Percentiles rank a stretch among this genome's conserved stretches.
Evolutionary conservation across 179 eudicot genomes (phyloP).

Genomic region (Monotropa hypopitys): DNA sequence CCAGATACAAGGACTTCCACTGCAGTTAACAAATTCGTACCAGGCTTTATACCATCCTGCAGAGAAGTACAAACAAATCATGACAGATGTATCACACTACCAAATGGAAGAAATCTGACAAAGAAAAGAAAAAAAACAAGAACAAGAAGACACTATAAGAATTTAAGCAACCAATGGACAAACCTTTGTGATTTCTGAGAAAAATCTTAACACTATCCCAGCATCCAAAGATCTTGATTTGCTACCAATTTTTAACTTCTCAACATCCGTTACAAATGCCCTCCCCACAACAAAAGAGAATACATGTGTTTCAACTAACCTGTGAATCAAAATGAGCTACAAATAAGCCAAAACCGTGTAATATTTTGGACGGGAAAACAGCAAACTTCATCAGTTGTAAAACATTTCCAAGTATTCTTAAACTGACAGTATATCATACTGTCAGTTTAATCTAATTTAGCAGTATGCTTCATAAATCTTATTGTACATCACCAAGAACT

Average conservation of each 20-base stretch:
- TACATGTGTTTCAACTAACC: constrained; percentile 97
- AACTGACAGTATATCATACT: background rate
- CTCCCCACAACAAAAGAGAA: constrained; percentile 99
- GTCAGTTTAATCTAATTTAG: background rate
- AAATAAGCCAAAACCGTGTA: constrained; percentile 10
- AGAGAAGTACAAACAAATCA: constrained; percentile 10
- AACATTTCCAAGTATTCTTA: background rate
- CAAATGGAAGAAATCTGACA: background rate
- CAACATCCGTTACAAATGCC: constrained; percentile 96
- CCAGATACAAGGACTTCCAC: constrained; percentile 92
- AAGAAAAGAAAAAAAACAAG: background rate
- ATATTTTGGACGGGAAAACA: background rate
- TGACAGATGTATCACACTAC: background rate
- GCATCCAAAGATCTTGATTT: constrained; percentile 74
- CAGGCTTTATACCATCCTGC: constrained; percentile 80
- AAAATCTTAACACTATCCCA: constrained; percentile 59
- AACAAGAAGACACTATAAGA: background rate
- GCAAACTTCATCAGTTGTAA: background rate
- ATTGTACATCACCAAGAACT: background rate
- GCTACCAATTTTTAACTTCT: constrained; percentile 79
- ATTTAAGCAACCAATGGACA: constrained; percentile 11
- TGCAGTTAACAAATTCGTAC: constrained; percentile 74
- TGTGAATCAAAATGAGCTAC: constrained; percentile 32
- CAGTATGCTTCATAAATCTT: background rate
- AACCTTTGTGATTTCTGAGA: constrained; percentile 76